phyloP scores from a whole-genome alignment of 148 eudicot genomes.

The Simmondsia chinensis region DNA sequence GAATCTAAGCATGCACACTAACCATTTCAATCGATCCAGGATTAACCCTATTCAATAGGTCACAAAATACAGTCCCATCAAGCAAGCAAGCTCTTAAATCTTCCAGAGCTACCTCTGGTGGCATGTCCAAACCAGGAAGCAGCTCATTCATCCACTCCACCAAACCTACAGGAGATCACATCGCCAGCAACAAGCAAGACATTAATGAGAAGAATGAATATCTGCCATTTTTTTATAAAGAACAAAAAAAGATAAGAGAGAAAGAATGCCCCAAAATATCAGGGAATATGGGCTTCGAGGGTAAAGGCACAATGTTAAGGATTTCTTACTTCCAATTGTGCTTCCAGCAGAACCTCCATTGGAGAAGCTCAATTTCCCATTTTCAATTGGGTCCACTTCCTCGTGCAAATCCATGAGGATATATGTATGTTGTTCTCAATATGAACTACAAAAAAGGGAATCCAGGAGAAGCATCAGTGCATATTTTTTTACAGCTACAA shows the following conservation, averaged over 20 bases:
- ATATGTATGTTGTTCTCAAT: slow-evolving; percentile 6
- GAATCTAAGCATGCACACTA: not conserved
- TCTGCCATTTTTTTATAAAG: not conserved
- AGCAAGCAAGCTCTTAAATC: slow-evolving; percentile 45
- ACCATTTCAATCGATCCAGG: slow-evolving; percentile 65
- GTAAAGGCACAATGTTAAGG: not conserved
- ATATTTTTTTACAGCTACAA: not conserved
- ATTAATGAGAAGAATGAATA: not conserved
- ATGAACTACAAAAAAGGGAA: not conserved
- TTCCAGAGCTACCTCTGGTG: slow-evolving; percentile 68
- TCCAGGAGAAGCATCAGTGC: not conserved
- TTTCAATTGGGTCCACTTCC: slow-evolving; percentile 22
- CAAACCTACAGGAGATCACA: slow-evolving; percentile 14
- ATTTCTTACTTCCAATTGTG: slow-evolving; percentile 16
- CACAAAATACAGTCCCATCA: slow-evolving; percentile 70
- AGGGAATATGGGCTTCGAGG: not conserved
- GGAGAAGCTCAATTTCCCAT: slow-evolving; percentile 17
- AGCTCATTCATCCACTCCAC: slow-evolving; percentile 63
- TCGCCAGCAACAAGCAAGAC: not conserved
- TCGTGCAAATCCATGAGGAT: slow-evolving; percentile 41
- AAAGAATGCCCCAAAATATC: slow-evolving; percentile 1
- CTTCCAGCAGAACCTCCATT: slow-evolving; percentile 22
- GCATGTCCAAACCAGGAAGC: slow-evolving; percentile 49
- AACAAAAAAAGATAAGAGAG: slow-evolving; percentile 1
- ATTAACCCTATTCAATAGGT: slow-evolving; percentile 49